Base-by-base conservation (phyloP, 768 basidiomycete species). In the Pleurotus pulmonarius region DNA sequence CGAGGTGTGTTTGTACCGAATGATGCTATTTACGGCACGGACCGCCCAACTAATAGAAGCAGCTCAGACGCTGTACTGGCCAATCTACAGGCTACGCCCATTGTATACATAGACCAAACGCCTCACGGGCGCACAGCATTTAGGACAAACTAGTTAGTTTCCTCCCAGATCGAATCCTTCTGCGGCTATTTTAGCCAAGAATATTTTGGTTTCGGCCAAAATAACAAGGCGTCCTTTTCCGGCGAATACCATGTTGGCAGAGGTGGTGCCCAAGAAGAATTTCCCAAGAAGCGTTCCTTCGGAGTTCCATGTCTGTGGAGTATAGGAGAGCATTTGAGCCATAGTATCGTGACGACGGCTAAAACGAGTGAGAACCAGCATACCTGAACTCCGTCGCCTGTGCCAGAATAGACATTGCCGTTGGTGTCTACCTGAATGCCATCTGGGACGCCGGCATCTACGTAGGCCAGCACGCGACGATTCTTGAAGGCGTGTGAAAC, bases 341-440 rank as follows among this genome's bases (percentile, higher is more conserved):
- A 34, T 34, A 34, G 29, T 11, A 34, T 3, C 29, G 11, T 11
- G 29, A 11, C 29, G 29, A 34, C 9, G 7, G 29, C 3, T 11
- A 3, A 8, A 11, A 11, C 9, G 29, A 34, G 29, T 34, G 29
- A 34, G 4, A 34, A 34, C 29, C 11, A 34, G 29, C 29, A 34
- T 37, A 83, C 85, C 24, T 88, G 81, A 0, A 82, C 78, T 39
- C 87, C 88, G 56, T 90, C 88, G n/a, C 82, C 86, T 55, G 81
- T 82, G 1, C 83, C 85, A 0, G 83, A 73, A 63, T 83, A 90
- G 0, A 90, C 79, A 59, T 90, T 89, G 0, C 86, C 86, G 0
- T 75, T 66, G 3, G 70, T 70, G 61, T 91, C 89, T 1, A 86
- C 73, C 62, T 86, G 82, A 8, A 89, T 67, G 9, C 88, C 88